Conservation (phyloP, 192 early-diverging fungal genomes). For the Rhizophagus clarus region DNA sequence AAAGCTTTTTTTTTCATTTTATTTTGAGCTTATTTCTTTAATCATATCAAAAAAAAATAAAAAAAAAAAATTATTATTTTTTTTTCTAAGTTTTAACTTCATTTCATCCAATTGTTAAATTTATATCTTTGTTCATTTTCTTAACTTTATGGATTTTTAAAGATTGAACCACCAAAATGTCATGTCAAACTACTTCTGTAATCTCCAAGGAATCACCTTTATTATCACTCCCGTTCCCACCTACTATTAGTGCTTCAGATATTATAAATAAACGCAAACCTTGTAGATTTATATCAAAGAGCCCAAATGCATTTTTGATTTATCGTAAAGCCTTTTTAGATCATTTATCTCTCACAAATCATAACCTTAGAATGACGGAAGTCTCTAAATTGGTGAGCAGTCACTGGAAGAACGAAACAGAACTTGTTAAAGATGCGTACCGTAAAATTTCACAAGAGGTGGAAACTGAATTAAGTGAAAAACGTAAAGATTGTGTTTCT, state of each 20-base stretch:
- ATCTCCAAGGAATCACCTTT: neutral
- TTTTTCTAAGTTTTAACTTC: too few relatives aligned
- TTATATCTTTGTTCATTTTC: too few relatives aligned
- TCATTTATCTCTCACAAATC: neutral
- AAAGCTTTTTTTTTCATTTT: too few relatives aligned
- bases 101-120: too few relatives aligned
- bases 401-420: slow-evolving; percentile 7
- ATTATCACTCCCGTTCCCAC: neutral
- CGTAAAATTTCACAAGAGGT: slow-evolving; percentile 2
- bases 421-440: slow-evolving; percentile 7
- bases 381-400: neutral
- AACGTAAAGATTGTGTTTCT: neutral
- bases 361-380: slow-evolving; percentile 1
- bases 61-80: too few relatives aligned
- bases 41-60: too few relatives aligned
- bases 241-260: neutral
- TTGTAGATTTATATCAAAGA: neutral
- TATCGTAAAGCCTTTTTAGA: slow-evolving; percentile 9
- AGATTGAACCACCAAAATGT: too few relatives aligned
- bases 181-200: neutral
- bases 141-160: too few relatives aligned
- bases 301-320: slow-evolving; percentile 17
- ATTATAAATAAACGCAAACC: neutral
- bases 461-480: neutral
- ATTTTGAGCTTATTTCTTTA: too few relatives aligned